Evolutionary conservation across 768 basidiomycete species (phyloP), one percentile per base, ranked within the genome.

Genomic region (Dendrothele bispora): DNA sequence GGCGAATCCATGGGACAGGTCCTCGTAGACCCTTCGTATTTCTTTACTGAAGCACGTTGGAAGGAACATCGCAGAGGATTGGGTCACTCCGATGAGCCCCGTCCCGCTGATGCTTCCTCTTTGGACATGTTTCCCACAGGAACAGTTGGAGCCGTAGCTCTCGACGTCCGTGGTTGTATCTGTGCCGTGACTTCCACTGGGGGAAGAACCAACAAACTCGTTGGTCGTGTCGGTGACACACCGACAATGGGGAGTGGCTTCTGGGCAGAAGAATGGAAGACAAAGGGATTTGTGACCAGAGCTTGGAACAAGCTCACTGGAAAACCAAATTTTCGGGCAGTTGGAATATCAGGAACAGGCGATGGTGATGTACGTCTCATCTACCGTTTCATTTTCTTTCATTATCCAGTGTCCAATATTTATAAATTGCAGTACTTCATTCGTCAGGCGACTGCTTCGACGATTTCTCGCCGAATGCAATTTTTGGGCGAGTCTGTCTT

Each of bases 291-390:
- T 62, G 26, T 61, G 47, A 48, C 52, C 60, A 54, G 70, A 55
- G 50, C 64, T n/a, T 81, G 72, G 76, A 64, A 67, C 30, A 69
- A 65, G 18, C 35, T 77, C 18, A 61, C 50, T 18, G 64, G 73
- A 3, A 69, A 67, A 35, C 51, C 58, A 21, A 51, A 55, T 14
- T 54, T 59, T 8, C 61, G 57, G 21, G 86, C 81, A 7, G 68
- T 92, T 20, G 88, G 89, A 4, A 68, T 92, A n/a, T 88, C 86
- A 25, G 88, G 90, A 0, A 92, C 91, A 11, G 91, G 91, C 6
- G 83, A 91, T 55, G 90, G 90, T 52, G 90, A 92, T 65, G 88
- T 90, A 60, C 50, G 81, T 66, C n/a, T 29, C 38, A 29, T 38
- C 34, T 25, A 37, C 14, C 25, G 17, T 30, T 37, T 7, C 40